Base-by-base conservation (phyloP, 2,329 filamentous ascomycete species). In the Ascochyta viciae-villosae region DNA sequence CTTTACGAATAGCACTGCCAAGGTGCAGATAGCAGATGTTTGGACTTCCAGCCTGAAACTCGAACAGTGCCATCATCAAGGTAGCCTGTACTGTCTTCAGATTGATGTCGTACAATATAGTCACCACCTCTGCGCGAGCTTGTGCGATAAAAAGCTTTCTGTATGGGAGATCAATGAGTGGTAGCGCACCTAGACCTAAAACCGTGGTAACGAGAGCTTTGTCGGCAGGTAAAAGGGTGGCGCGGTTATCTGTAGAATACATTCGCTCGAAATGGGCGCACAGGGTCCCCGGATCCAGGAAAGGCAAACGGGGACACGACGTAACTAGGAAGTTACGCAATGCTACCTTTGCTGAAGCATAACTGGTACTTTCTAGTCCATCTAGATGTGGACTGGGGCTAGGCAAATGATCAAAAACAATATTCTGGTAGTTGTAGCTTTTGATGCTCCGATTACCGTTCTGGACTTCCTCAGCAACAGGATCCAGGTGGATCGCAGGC, bases 21-120 rank as follows among this genome's bases (percentile, higher is more conserved):
- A 57, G 45, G 8, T 57, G 54, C 27, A 57, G 33, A 33, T 57
- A 57, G 34, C 54, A 52, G 16, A 57, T 52, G 16, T 57, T 57
- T 1, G 54, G 54, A 12, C 49, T 57, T 0, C 54, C 54, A 22
- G 49, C 49, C 23, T 57, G 48, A 13, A 57, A 57, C 10, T 57
- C 54, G 26, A 52, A 40, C 16, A 49, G 54, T 8, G 54, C 43
- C 12, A 57, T 31, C 29, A 57, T 40, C 0, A 57, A 23, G 5
- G 43, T 53, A 6, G 40, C 54, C 22, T 57, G 54, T 3, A 53
- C 44, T 5, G 49, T 45, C 29, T 53, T 47, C 5, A 29, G 26
- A 26, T 45, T 57, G 29, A 57, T 57, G 23, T 52, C 42, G 6
- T 57, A 57, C 37, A 52, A 40, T 5, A 49, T 48, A 3, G 46